Conservation (phyloP, 192 early-diverging fungal genomes). For the Coemansia sp. region DNA sequence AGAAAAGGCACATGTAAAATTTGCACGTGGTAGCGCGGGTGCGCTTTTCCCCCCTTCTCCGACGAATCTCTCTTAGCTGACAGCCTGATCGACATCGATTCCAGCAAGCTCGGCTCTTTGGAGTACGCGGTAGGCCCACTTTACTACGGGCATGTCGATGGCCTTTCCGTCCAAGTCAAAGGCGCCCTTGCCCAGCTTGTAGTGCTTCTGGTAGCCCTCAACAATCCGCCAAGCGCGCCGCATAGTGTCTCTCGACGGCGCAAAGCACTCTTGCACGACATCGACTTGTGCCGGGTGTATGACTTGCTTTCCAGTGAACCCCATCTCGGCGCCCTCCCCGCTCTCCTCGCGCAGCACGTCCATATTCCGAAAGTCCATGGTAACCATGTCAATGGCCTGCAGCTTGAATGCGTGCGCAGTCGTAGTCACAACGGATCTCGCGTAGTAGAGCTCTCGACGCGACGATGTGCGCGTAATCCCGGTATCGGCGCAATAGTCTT, state of each 20-base stretch:
- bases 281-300: slow-evolving; percentile 92
- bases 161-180: slow-evolving; percentile 94
- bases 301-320: slow-evolving; percentile 96
- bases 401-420: slow-evolving; percentile 82
- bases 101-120: slow-evolving; percentile 66
- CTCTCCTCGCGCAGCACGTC: slow-evolving; percentile 79
- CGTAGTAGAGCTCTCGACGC: slow-evolving; percentile 78
- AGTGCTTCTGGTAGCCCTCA: slow-evolving; percentile 66
- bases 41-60: background rate
- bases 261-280: slow-evolving; percentile 76
- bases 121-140: slow-evolving; percentile 84
- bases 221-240: slow-evolving; percentile 72
- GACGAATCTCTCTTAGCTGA: background rate
- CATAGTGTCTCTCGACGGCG: slow-evolving; percentile 71
- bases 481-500: slow-evolving; percentile 94
- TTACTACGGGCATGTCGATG: slow-evolving; percentile 89
- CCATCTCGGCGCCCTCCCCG: slow-evolving; percentile 84
- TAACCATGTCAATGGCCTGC: slow-evolving; percentile 95
- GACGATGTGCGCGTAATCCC: slow-evolving; percentile 75
- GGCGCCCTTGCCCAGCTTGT: slow-evolving; percentile 79
- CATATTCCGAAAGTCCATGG: slow-evolving; percentile 82
- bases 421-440: slow-evolving; percentile 77
- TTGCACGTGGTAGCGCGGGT: background rate
- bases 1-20: background rate
- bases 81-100: slow-evolving; percentile 3